Base-by-base conservation (phyloP, 192 early-diverging fungal genomes). In the Podila minutissima region DNA sequence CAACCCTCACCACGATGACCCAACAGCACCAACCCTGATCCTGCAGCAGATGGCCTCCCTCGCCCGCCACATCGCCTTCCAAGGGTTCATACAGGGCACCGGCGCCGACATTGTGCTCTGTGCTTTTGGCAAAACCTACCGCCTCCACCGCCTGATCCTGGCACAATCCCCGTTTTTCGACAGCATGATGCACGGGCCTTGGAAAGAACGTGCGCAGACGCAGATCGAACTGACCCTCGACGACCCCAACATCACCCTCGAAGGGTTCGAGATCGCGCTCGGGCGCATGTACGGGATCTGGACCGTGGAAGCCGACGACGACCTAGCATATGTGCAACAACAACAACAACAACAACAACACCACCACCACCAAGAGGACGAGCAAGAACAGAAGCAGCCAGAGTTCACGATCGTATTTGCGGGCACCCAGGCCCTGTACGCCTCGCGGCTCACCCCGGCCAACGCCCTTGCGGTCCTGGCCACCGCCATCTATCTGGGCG, bases 131-230 rank as follows among this genome's bases (percentile, higher is more conserved):
- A 84, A 85, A 50, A 65, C 66, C 2, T 90, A 90, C 65, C 74
- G 59, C 24, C 83, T 90, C 5, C 89, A 90, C 67, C 78, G 86
- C n/a, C 72, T 90, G 0, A 72, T 90, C 12, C 65, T 90, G 31
- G 76, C 81, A 35, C 89, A 90, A 64, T 85, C 86, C 31, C 67
- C 75, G 0, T 90, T 88, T 51, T 90, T 88, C 66, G 81, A 83
- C 10, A 64, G 67, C 11, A 67, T 89, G 28, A 28, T 90, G 0
- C 69, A 85, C 33, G 89, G 89, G 17, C 75, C 83, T 1, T 90
- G 87, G 74, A 72, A 66, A 32, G 89, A 90, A 63, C 55, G 72
- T 11, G 58, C 55, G 0, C 48, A 49, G 12, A 66, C 79, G 20
- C 28, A 10, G 2, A 75, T 90, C 0, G 75, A 78, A 11, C 62